Evolutionary conservation across 805 yeast genomes (phyloP), one percentile per base, ranked within the genome.

Genomic region (Candida schatavii): DNA sequence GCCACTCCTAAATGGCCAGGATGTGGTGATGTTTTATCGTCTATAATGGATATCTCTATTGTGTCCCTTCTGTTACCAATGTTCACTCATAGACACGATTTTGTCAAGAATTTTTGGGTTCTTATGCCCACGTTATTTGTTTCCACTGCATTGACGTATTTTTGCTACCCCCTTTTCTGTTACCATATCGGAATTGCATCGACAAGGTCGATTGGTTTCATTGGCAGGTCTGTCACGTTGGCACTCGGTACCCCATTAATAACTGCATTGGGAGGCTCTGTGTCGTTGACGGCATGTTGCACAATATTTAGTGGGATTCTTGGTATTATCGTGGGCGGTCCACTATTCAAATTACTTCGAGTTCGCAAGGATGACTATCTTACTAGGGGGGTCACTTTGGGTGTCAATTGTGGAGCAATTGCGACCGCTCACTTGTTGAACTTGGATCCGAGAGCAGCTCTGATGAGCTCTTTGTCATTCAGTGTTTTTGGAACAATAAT

Each of bases 181-280:
- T 75, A 75, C 56, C 74, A 75, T 10, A 61, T 86, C 22, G 89
- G 89, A 1, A 80, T 86, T 4, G 70, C 81, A 4, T 53, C 85
- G 0, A 59, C 68, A 19, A 63, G 85, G 21, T 72, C 90, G 0
- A 69, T 86, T 26, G 93, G 91, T 1, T 85, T 84, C 55, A 83
- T 85, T 2, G 91, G 90, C 2, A 66, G 95, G 45, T 81, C 88
- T 9, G 88, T 83, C 14, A 86, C 95, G 0, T 70, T 85, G 51
- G 91, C 93, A 0, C 65, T 86, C 35, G 95, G 93, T 0, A 77
- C 86, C 0, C 95, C 95, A 1, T 70, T 85, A 47, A 79, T 84
- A 10, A 62, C 62, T n/a, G 72, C 87, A 0, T 62, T 86, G 27
- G 81, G 74, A 9, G 95, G 93, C 0, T 80, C 85, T 1, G 70